A percentile compares a stretch with the other conserved stretches of the same genome.
These are phyloP conservation scores for Penicillium chermesinum DNA, from an alignment of 495 filamentous ascomycete genomes.

Conservation along the genomic window DNA sequence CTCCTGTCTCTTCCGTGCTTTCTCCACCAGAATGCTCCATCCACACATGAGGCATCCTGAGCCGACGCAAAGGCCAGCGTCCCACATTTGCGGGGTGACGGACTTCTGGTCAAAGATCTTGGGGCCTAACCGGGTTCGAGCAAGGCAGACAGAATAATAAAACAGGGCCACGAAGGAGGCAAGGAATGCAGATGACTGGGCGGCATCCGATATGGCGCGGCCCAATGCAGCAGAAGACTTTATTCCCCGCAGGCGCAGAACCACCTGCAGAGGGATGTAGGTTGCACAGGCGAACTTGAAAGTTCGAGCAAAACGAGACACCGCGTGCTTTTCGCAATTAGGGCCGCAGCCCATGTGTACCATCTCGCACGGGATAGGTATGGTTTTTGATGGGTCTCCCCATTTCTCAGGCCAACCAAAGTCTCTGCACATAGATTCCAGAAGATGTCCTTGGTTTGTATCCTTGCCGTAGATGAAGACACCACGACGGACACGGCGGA, in stretches of 20 bases:
- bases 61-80: conserved; percentile 68
- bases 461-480: conserved; percentile 71
- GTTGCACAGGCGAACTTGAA: conserved; percentile 73
- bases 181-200: conserved; percentile 76
- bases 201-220: conserved; percentile 54
- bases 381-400: conserved; percentile 69
- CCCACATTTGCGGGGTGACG: conserved; percentile 55
- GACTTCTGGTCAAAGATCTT: conserved; percentile 51
- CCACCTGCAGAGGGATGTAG: conserved; percentile 73
- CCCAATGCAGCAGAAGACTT: conserved; percentile 33
- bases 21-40: conserved; percentile 78
- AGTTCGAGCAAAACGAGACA: conserved; percentile 62
- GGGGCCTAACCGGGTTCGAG: conserved; percentile 76
- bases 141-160: conserved; percentile 84
- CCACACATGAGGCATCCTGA: conserved; percentile 76
- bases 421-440: conserved; percentile 72
- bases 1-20: conserved; percentile 63
- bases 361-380: conserved; percentile 81
- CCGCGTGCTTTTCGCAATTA: conserved; percentile 73
- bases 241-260: conserved; percentile 55
- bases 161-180: conserved; percentile 76
- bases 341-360: conserved; percentile 78
- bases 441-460: conserved; percentile 64
- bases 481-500: conserved; percentile 60
- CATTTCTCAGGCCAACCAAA: conserved; percentile 62